phyloP scores from a whole-genome alignment of 768 basidiomycete genomes.

The Austroboletus eburneus region DNA sequence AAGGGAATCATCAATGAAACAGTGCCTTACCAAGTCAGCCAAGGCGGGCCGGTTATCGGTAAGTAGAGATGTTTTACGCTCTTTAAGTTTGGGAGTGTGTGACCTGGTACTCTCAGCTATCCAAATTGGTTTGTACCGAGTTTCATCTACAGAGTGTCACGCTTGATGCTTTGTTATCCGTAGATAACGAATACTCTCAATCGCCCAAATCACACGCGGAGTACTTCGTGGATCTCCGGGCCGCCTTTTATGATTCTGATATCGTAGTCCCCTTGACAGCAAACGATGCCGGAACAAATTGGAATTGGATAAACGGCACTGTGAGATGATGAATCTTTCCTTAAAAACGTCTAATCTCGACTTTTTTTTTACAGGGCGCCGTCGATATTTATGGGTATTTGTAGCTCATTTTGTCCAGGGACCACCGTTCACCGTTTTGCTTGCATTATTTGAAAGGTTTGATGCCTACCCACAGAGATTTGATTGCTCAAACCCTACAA shows the following conservation, averaged over 20 bases:
- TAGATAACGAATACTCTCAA: constrained; percentile 77
- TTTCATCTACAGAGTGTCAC: neutral
- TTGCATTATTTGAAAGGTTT: constrained; percentile 36
- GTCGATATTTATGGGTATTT: constrained; percentile 65
- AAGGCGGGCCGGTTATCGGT: constrained; percentile 76
- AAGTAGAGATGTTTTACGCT: constrained; percentile 14
- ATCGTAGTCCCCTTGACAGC: constrained; percentile 72
- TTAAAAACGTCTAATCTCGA: constrained; percentile 2
- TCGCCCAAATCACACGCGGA: constrained; percentile 38
- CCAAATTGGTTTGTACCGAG: constrained; percentile 45
- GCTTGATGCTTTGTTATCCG: neutral
- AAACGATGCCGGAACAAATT: constrained; percentile 58
- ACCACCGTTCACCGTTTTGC: neutral
- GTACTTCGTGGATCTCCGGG: constrained; percentile 63
- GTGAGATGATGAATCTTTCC: constrained; percentile 31
- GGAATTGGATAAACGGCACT: constrained; percentile 68
- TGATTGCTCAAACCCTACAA: constrained; percentile 70
- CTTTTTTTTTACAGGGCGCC: constrained; percentile 44
- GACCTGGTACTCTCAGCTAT: constrained; percentile 36
- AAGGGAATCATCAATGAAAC: constrained; percentile 59
- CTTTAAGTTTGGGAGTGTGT: neutral
- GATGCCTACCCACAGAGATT: constrained; percentile 78
- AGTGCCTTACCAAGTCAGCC: constrained; percentile 59
- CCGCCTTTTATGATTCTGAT: constrained; percentile 46
- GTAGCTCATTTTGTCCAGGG: neutral